These are phyloP conservation scores for Stachybotrys echinatus DNA, from an alignment of 2,329 filamentous ascomycete genomes.

Conservation along the genomic window DNA sequence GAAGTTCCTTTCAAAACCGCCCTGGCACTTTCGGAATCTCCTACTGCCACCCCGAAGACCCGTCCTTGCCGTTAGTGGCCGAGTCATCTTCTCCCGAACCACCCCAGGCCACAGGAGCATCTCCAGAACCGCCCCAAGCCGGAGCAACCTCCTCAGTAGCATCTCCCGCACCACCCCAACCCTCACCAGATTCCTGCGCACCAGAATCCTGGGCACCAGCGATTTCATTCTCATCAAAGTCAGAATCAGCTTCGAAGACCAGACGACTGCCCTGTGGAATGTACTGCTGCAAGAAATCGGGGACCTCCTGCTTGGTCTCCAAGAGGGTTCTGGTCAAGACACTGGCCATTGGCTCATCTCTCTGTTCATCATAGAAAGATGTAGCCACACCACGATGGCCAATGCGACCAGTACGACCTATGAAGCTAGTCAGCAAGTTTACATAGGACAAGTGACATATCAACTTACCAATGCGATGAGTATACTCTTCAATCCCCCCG, in stretches of 20 bases:
- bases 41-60: too few relatives aligned
- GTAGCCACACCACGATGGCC: conserved; percentile 81
- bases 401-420: conserved; percentile 88
- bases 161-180: not conserved
- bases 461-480: conserved; percentile 80
- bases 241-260: conserved; percentile 51
- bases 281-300: conserved; percentile 70
- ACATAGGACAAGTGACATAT: not conserved
- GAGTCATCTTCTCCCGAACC: too few relatives aligned
- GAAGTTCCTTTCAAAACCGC: too few relatives aligned
- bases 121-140: not conserved
- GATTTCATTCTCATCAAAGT: conserved; percentile 38
- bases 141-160: conserved; percentile 5
- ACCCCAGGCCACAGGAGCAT: too few relatives aligned
- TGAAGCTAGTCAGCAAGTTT: not conserved
- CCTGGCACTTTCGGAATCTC: too few relatives aligned
- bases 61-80: too few relatives aligned
- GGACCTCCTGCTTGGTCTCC: conserved; percentile 72
- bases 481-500: conserved; percentile 91
- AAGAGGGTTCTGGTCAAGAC: conserved; percentile 76
- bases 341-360: conserved; percentile 66
- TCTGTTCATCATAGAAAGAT: conserved; percentile 80
- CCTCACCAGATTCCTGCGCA: too few relatives aligned
- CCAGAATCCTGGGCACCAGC: conserved; percentile 17
- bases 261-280: conserved; percentile 46